These are phyloP conservation scores for Globisporangium uncinulatum DNA, from an alignment of 352 stramenopile genomes.

Conservation along the genomic window DNA sequence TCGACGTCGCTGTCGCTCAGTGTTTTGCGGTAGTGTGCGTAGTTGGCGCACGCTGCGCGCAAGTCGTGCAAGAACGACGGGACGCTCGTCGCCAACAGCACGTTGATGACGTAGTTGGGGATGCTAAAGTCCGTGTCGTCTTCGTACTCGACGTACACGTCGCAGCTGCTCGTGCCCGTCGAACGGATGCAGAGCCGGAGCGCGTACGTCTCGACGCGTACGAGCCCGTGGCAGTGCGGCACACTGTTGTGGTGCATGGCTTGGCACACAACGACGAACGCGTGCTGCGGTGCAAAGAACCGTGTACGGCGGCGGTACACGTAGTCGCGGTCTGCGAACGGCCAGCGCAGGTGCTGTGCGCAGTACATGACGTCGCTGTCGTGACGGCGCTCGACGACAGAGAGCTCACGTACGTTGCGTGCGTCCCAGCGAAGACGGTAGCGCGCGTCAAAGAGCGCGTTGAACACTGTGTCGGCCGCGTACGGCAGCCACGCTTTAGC, in stretches of 20 bases:
- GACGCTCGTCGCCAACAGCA: conserved; percentile 44
- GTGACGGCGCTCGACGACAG: conserved; percentile 38
- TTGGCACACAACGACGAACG: conserved; percentile 68
- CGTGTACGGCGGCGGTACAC: conserved; percentile 63
- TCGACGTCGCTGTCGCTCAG: conserved; percentile 31
- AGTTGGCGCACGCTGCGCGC: conserved; percentile 49
- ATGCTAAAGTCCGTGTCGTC: conserved; percentile 78
- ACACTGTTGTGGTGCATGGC: conserved; percentile 42
- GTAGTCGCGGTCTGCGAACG: conserved; percentile 67
- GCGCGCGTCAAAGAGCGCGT: conserved; percentile 47
- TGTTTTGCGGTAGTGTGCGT: conserved; percentile 37
- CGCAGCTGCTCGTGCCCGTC: conserved; percentile 48
- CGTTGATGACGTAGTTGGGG: conserved; percentile 61
- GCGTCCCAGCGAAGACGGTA: conserved; percentile 59
- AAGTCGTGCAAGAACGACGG: conserved; percentile 58
- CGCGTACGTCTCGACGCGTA: conserved; percentile 63
- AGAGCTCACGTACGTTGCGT: conserved; percentile 28
- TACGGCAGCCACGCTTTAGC: conserved; percentile 67
- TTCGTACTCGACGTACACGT: conserved; percentile 72
- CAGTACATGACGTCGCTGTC: conserved; percentile 68
- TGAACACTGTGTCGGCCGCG: conserved; percentile 65
- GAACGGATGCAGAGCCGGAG: conserved; percentile 57
- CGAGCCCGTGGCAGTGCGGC: conserved; percentile 25
- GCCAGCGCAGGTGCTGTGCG: conserved; percentile 51
- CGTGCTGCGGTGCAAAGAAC: conserved; percentile 42